Evolutionary conservation across 108 stramenopile species (phyloP).

Genomic region (Cyclotella kingstonii): DNA sequence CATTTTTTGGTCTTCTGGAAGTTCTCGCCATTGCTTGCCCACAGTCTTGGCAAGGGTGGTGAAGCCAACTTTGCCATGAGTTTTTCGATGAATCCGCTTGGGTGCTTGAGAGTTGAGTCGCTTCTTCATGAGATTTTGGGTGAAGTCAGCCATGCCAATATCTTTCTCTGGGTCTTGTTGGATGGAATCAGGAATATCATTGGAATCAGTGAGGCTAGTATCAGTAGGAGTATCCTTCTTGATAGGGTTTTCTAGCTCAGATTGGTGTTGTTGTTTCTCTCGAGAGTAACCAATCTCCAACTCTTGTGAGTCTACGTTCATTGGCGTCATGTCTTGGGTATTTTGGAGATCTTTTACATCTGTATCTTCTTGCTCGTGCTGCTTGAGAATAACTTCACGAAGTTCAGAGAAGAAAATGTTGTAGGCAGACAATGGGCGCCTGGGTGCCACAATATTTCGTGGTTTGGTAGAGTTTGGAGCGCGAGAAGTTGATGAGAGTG

Average conservation of each 20-base stretch:
- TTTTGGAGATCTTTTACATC: not conserved
- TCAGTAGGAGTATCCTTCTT: not conserved
- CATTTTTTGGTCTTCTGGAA: conserved; percentile 35
- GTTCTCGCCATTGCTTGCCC: conserved; percentile 21
- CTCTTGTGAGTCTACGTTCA: not conserved
- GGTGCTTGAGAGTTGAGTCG: conserved; percentile 11
- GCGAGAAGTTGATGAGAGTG: not conserved
- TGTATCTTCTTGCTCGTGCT: conserved; percentile 5
- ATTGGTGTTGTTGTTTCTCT: not conserved
- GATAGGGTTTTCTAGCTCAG: not conserved
- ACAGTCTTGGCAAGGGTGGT: conserved; percentile 29
- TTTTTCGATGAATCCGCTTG: conserved; percentile 30
- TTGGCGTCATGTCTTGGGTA: not conserved
- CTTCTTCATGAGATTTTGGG: conserved; percentile 23
- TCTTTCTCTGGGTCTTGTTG: not conserved
- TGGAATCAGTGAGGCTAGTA: not conserved
- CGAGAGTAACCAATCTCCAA: not conserved
- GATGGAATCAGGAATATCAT: not conserved
- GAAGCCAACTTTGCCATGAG: conserved; percentile 42
- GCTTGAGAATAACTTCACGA: conserved; percentile 23
- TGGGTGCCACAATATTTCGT: not conserved
- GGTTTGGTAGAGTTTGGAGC: conserved; percentile 4
- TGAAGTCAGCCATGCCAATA: conserved; percentile 18
- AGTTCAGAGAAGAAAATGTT: conserved; percentile 41
- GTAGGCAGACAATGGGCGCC: conserved; percentile 34